A percentile compares a stretch with the other conserved stretches of the same genome.
Evolutionary conservation across 345 rosid species (phyloP).

Genomic region (Sonneratia alba): DNA sequence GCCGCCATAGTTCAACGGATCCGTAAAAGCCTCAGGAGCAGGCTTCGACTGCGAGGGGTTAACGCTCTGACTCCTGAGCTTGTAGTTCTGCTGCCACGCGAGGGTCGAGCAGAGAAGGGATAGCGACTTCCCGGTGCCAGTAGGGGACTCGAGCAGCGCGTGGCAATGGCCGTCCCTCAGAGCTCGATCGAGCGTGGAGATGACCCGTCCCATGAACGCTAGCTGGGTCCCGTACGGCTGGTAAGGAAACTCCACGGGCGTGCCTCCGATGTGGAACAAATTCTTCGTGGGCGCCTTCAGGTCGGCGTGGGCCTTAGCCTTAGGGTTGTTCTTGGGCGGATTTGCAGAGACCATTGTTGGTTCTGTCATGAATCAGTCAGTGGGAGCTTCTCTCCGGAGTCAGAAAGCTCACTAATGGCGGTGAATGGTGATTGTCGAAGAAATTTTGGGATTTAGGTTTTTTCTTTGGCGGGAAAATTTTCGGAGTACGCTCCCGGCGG

Average conservation of each 20-base stretch:
- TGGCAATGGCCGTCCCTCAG: slow-evolving; percentile 75
- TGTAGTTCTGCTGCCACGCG: slow-evolving; percentile 76
- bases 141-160: slow-evolving; percentile 91
- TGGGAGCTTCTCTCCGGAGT: neutral
- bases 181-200: slow-evolving; percentile 86
- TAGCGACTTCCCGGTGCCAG: slow-evolving; percentile 96
- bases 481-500: neutral
- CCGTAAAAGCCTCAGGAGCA: slow-evolving; percentile 53
- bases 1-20: slow-evolving; percentile 82
- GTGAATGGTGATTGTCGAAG: neutral
- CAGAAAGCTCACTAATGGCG: neutral
- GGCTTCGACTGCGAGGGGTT: slow-evolving; percentile 38
- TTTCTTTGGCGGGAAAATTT: slow-evolving; percentile 2
- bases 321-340: slow-evolving; percentile 13
- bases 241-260: slow-evolving; percentile 78
- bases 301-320: neutral
- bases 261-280: slow-evolving; percentile 55
- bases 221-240: slow-evolving; percentile 94
- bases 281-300: slow-evolving; percentile 28
- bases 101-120: slow-evolving; percentile 89
- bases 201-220: slow-evolving; percentile 89
- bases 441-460: neutral
- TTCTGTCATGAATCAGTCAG: neutral
- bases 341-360: slow-evolving; percentile 28
- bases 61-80: slow-evolving; percentile 28